These are phyloP conservation scores for Fusarium setosum DNA, from an alignment of 2,329 filamentous ascomycete species.

Conservation along the genomic window DNA sequence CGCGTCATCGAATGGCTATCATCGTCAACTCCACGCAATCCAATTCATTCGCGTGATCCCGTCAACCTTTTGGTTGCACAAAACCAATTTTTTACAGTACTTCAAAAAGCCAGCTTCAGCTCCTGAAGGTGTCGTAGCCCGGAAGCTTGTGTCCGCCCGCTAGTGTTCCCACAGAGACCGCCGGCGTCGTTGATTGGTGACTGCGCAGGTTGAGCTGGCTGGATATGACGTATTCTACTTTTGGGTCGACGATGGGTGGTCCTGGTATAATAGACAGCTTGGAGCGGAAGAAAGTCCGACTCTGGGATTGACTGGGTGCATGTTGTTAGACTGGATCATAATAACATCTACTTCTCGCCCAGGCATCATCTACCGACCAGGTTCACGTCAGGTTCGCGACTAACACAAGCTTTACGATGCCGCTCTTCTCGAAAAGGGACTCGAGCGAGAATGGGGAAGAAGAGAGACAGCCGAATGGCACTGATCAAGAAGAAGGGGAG, in stretches of 20 bases:
- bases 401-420: slow-evolving; percentile 40
- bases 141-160: slow-evolving; percentile 35
- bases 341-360: too few relatives aligned
- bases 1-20: slow-evolving; percentile 5
- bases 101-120: slow-evolving; percentile 18
- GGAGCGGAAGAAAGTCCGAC: slow-evolving; percentile 3
- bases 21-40: slow-evolving; percentile 4
- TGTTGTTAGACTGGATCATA: background rate
- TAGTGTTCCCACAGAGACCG: slow-evolving; percentile 21
- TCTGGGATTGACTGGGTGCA: slow-evolving; percentile 4
- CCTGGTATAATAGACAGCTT: slow-evolving; percentile 28
- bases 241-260: slow-evolving; percentile 22
- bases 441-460: slow-evolving; percentile 31
- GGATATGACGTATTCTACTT: slow-evolving; percentile 43
- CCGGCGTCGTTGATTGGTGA: slow-evolving; percentile 30
- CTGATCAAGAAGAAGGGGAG: slow-evolving; percentile 36
- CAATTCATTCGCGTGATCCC: slow-evolving; percentile 1
- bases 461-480: slow-evolving; percentile 14
- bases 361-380: too few relatives aligned
- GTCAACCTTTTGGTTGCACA: background rate
- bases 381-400: background rate
- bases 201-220: slow-evolving; percentile 14
- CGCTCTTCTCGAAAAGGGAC: slow-evolving; percentile 47
- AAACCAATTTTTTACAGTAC: slow-evolving; percentile 1
- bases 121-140: slow-evolving; percentile 6